Evolutionary conservation across 257 asterid species (phyloP).

Genomic region (Rauvolfia tetraphylla): DNA sequence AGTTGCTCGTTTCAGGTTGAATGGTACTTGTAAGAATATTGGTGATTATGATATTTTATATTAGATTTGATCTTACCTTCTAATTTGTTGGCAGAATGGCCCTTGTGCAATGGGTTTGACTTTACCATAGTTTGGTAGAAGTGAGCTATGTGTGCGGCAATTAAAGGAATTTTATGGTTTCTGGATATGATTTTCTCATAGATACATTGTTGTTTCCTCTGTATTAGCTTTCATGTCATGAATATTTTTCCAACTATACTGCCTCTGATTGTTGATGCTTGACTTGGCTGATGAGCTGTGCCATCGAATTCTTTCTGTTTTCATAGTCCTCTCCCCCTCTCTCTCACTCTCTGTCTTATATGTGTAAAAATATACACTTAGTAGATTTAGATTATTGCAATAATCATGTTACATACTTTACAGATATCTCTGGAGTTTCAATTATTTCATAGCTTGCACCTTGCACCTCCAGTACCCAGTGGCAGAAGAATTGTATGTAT

Average conservation of each 20-base stretch:
- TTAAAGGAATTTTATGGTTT: neutral
- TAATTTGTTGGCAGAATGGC: neutral
- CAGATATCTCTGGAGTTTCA: constrained; percentile 89
- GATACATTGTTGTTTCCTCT: neutral
- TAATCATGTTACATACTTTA: constrained; percentile 11
- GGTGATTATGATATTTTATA: neutral
- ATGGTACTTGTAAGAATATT: constrained; percentile 52
- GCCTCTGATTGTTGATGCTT: neutral
- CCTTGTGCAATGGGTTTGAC: neutral
- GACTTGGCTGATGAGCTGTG: neutral
- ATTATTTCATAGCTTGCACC: constrained; percentile 71
- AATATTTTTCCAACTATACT: neutral
- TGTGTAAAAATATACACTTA: too few species aligned
- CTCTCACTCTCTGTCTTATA: too few species aligned
- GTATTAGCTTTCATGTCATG: neutral
- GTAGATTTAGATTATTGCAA: neutral
- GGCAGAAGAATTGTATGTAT: constrained; percentile 62
- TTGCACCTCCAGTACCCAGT: constrained; percentile 46
- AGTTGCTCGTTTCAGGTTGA: constrained; percentile 96
- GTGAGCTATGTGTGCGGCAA: neutral
- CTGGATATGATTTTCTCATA: neutral
- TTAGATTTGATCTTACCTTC: neutral
- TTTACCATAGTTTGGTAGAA: neutral
- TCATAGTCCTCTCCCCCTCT: neutral
- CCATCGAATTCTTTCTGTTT: neutral